Base-by-base conservation (phyloP, 192 early-diverging fungal species). In the Dispira simplex region DNA sequence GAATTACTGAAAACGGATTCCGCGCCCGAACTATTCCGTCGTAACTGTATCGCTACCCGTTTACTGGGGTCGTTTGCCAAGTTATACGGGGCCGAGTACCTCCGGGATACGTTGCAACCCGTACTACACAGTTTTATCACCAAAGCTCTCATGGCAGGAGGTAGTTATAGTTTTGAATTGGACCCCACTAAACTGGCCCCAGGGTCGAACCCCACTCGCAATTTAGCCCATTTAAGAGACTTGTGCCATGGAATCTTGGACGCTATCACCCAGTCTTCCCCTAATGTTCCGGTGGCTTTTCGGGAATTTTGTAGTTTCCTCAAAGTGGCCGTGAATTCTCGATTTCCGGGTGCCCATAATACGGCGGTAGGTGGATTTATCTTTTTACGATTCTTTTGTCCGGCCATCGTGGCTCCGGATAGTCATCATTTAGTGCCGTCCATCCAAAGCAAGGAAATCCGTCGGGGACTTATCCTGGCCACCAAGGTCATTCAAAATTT, bases 401-500 rank as follows among this genome's bases (percentile, higher is more conserved):
- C 94, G 3, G 90, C 90, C 10, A 96, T 98, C 69, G 92, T 93
- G 8, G 82, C 92, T 8, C 95, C 95, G 14, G 91, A 95, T 68
- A 71, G 77, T 13, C 87, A 90, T 65, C 87, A 85, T 4, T 74
- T 97, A 39, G 73, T 92, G 58, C 67, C 75, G 14, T 75, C 81
- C 44, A 79, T 85, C 28, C 74, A 79, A 39, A 70, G 75, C 51
- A 81, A 85, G 46, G 86, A 91, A 43, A 75, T 95, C 48, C 81
- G 88, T 21, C 85, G 95, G 63, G 93, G 95, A 46, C 73, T 94
- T 49, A 70, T 98, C 47, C 74, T 97, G 43, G 86, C 86, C 46
- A 95, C 93, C 21, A 98, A 97, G 70, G 90, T 96, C 14, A 93
- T 97, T 57, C 94, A 96, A 63, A 96, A 96, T 66, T 67, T 98